phyloP scores from a whole-genome alignment of 805 yeast species.

The Lipomyces mesembrius region DNA sequence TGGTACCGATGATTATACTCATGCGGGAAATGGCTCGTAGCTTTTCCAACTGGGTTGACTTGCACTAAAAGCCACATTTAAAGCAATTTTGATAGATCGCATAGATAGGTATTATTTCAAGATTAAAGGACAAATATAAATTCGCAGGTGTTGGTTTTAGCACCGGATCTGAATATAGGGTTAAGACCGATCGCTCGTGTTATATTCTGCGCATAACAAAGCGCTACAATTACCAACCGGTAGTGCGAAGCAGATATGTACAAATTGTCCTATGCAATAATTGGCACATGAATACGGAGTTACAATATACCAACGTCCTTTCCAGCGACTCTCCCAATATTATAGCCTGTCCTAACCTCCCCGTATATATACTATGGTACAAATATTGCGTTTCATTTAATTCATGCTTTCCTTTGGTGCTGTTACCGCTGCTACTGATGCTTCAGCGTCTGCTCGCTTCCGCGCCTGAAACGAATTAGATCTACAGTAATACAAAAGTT shows the following conservation, averaged over 20 bases:
- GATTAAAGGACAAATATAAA: too few relatives aligned
- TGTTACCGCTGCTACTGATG: neutral
- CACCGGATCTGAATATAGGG: too few relatives aligned
- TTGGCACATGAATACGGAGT: neutral
- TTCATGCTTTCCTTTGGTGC: neutral
- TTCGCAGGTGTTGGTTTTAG: too few relatives aligned
- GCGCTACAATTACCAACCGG: neutral
- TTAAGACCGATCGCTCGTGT: too few relatives aligned
- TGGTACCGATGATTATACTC: neutral
- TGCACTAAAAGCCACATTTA: too few relatives aligned
- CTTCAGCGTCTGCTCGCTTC: neutral
- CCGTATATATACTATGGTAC: neutral
- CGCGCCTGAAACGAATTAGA: slow-evolving; percentile 1
- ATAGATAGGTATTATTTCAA: too few relatives aligned
- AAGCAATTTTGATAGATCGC: too few relatives aligned
- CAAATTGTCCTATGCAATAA: neutral
- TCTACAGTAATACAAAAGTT: too few relatives aligned
- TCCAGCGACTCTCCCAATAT: neutral
- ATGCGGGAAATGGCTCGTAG: too few relatives aligned
- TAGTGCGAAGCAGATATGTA: neutral
- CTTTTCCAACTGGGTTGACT: too few relatives aligned
- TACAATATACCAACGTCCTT: neutral
- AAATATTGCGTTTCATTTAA: neutral
- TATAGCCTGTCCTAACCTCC: too few relatives aligned
- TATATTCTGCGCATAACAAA: neutral